These are phyloP conservation scores for Hymenoscyphus infarciens DNA, from an alignment of 2,329 filamentous ascomycete genomes.

Conservation along the genomic window DNA sequence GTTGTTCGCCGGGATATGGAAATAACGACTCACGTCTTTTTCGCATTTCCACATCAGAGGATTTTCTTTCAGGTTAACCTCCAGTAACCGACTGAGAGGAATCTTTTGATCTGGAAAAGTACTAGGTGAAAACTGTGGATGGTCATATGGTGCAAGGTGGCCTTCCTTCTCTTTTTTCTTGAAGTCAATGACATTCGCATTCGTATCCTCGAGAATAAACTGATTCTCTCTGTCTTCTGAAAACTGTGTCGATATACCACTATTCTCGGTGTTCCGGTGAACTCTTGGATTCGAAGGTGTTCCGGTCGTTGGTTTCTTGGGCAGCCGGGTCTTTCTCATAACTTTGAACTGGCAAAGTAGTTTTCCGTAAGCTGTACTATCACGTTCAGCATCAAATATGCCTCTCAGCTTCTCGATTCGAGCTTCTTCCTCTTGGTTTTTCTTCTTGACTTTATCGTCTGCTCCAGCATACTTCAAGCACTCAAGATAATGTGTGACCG, in stretches of 20 bases:
- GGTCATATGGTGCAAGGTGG: slow-evolving; percentile 9
- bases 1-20: slow-evolving; percentile 14
- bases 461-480: slow-evolving; percentile 3
- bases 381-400: slow-evolving; percentile 3
- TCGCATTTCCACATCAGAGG: slow-evolving; percentile 15
- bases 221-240: background rate
- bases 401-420: slow-evolving; percentile 8
- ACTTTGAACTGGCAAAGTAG: slow-evolving; percentile 4
- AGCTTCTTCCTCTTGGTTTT: background rate
- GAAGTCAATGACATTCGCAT: slow-evolving; percentile 12
- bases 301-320: background rate
- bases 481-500: slow-evolving; percentile 9
- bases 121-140: slow-evolving; percentile 8
- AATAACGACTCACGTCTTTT: slow-evolving; percentile 15
- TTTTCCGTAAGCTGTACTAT: slow-evolving; percentile 4
- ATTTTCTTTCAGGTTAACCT: background rate
- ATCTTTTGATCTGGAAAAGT: slow-evolving; percentile 14
- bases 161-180: slow-evolving; percentile 1
- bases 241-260: background rate
- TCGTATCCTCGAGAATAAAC: slow-evolving; percentile 8
- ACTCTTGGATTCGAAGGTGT: background rate
- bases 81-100: slow-evolving; percentile 4
- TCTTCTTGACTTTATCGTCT: background rate
- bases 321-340: background rate
- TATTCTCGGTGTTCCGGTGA: background rate